Conservation (phyloP, 2,329 filamentous ascomycete genomes). For the Arthrobotrys musiformis region DNA sequence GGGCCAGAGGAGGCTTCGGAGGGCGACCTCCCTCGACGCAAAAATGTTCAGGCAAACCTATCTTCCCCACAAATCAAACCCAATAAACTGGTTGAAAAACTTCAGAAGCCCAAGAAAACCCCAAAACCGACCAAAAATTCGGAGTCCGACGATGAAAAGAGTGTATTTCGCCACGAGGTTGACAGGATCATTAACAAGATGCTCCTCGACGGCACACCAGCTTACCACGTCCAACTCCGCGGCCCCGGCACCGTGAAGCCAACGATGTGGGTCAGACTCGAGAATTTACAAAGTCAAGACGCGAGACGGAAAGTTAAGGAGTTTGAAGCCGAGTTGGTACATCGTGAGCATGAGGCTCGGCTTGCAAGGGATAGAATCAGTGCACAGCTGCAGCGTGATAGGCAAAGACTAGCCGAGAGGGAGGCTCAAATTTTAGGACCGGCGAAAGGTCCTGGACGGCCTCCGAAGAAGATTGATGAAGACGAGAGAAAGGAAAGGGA, state of each 20-base stretch:
- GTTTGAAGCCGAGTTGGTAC: conserved; percentile 19
- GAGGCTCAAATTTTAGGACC: conserved; percentile 44
- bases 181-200: conserved; percentile 37
- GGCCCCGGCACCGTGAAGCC: not conserved
- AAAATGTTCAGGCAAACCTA: not conserved
- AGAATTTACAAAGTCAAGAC: conserved; percentile 27
- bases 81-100: not conserved
- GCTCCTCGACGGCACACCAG: conserved; percentile 41
- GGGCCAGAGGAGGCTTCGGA: conserved; percentile 28
- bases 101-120: not conserved
- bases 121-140: not conserved
- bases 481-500: conserved; percentile 8
- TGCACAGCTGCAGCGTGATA: conserved; percentile 40
- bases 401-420: conserved; percentile 30
- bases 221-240: conserved; percentile 29
- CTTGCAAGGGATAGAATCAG: conserved; percentile 19
- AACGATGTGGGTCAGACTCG: conserved; percentile 38
- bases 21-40: not conserved
- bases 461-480: not conserved
- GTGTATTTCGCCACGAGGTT: conserved; percentile 14
- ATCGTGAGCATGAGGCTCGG: conserved; percentile 15
- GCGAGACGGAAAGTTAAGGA: conserved; percentile 28
- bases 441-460: not conserved
- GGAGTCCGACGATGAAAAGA: not conserved
- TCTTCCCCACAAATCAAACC: not conserved